Evolutionary conservation across 2,329 filamentous ascomycete species (phyloP), one percentile per base, ranked within the genome.

Genomic region (Teratosphaeria destructans): DNA sequence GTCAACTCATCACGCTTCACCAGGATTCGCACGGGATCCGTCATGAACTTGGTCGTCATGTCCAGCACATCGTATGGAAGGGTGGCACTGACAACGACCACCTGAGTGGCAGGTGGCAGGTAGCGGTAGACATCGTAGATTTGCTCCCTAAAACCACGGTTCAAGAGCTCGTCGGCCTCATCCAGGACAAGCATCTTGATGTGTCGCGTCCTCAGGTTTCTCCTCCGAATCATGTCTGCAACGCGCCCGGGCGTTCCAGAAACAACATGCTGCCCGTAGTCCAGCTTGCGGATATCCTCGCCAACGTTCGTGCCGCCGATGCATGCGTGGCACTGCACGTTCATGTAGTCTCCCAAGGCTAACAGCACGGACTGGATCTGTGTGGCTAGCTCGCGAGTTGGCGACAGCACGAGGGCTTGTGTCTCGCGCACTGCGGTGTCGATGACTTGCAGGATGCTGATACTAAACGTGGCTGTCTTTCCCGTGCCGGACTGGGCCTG

Each of bases 41-140:
- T 96, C 94, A 99, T 99, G 82, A 99, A 99, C 77, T 97, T 97
- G 67, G 93, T 97, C 35, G 94, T 99, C 89, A 99, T 96, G 76
- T 97, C 93, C 57, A 99, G 84, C 23, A 99, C 94, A 72, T 99
- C 94, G 80, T 97, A 95, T 54, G 94, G 94, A 37, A 99, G 86
- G 3, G 94, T 99, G 64, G 94, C 94, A 58, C 90, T 96, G 67
- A 99, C 90, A 32, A 99, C 90, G 2, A 97, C 94, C n/a, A 97
- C 94, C 76, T 99, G 94, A 1, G 94, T 99, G 5, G 93, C 91
- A 29, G 92, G 94, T 16, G 94, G 94, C 0, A 99, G 86, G 72
- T 96, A 95, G 72, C 92, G 90, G 80, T 96, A 97, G 56, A 99
- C 92, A 68, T 97, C 93, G 83, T 97, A 97, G 75, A 99, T 99